Conservation (phyloP, 2,329 filamentous ascomycete genomes). For the Ceratocystis huliohia region DNA sequence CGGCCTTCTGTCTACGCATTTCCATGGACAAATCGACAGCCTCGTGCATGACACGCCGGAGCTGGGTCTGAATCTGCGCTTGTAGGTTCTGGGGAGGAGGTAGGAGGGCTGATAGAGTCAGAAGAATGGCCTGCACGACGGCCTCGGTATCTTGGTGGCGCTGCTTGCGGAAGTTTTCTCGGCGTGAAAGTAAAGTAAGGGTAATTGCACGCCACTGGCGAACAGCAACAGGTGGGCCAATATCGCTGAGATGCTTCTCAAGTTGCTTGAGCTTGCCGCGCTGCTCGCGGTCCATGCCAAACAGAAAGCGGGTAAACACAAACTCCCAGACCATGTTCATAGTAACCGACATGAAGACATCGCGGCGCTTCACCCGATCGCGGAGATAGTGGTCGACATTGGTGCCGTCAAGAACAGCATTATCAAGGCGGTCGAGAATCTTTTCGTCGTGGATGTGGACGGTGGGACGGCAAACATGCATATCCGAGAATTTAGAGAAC, state of each 20-base stretch:
- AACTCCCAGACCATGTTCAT: slow-evolving; percentile 99
- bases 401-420: slow-evolving; percentile 82
- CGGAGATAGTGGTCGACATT: slow-evolving; percentile 80
- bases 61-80: slow-evolving; percentile 65
- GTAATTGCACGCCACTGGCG: slow-evolving; percentile 96
- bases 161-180: slow-evolving; percentile 68
- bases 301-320: slow-evolving; percentile 93
- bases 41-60: slow-evolving; percentile 75
- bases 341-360: slow-evolving; percentile 96
- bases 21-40: slow-evolving; percentile 86
- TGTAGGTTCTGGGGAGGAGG: slow-evolving; percentile 75
- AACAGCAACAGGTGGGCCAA: slow-evolving; percentile 77
- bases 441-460: slow-evolving; percentile 82
- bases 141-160: slow-evolving; percentile 85
- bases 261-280: slow-evolving; percentile 92
- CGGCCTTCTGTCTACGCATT: slow-evolving; percentile 92
- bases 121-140: slow-evolving; percentile 75
- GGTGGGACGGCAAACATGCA: slow-evolving; percentile 71
- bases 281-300: slow-evolving; percentile 96
- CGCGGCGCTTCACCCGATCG: slow-evolving; percentile 76
- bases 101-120: slow-evolving; percentile 69
- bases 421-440: slow-evolving; percentile 86
- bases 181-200: slow-evolving; percentile 71
- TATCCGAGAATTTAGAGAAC: slow-evolving; percentile 96
- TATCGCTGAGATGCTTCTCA: slow-evolving; percentile 80